Percentiles rank a stretch among this genome's conserved stretches.
Evolutionary conservation across 345 rosid species (phyloP).

Genomic region (Populus tremula): DNA sequence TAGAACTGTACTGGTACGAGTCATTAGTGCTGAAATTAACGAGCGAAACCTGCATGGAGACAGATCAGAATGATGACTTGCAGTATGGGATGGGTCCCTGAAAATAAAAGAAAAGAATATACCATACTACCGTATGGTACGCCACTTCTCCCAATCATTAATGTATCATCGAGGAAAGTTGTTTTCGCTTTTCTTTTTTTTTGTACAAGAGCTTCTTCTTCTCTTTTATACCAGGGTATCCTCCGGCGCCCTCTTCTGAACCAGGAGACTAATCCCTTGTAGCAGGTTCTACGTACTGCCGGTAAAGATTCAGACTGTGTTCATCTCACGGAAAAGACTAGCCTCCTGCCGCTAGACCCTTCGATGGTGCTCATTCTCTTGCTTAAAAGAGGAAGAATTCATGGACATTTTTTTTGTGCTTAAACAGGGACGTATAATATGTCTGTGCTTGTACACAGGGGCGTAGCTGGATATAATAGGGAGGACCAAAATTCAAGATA

Average conservation of each 20-base stretch:
- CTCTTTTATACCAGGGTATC: no score
- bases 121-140: neutral
- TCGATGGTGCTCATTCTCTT: neutral
- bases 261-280: no score
- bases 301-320: no score
- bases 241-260: no score
- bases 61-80: slow-evolving; percentile 1
- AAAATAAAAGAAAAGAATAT: neutral
- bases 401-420: neutral
- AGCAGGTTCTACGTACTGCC: no score
- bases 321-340: no score
- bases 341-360: no score
- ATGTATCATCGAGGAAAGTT: neutral
- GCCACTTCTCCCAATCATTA: neutral
- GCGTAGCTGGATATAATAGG: no score
- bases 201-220: neutral
- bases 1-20: neutral
- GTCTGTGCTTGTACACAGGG: neutral
- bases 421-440: neutral
- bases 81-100: neutral
- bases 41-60: neutral
- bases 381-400: neutral
- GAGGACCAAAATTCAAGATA: no score
- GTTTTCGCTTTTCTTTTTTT: neutral
- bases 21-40: neutral